Percentiles rank a stretch among this genome's conserved stretches.
Evolutionary conservation across 192 early-diverging fungal genomes (phyloP).

Genomic region (Gamsiella multidivaricata): DNA sequence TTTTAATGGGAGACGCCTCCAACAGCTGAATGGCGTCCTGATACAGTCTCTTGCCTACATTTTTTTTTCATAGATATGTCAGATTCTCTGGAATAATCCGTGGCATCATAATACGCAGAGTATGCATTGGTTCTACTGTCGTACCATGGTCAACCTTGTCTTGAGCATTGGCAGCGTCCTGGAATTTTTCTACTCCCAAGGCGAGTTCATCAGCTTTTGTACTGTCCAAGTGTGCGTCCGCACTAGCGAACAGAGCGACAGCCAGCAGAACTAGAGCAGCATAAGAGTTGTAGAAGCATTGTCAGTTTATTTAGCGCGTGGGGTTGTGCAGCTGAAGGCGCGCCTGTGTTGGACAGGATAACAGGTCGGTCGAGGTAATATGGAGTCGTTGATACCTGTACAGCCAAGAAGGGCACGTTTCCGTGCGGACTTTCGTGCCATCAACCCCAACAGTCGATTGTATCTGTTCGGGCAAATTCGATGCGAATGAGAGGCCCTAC

Average conservation of each 20-base stretch:
- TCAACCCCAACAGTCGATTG: neutral
- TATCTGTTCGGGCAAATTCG: too few relatives aligned
- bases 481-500: too few relatives aligned
- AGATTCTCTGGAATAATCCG: too few relatives aligned
- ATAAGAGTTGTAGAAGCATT: neutral
- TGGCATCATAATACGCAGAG: neutral
- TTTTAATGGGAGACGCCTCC: constrained; percentile 8
- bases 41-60: constrained; percentile 29
- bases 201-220: neutral
- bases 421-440: constrained; percentile 23
- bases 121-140: too few relatives aligned
- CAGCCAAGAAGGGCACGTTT: constrained; percentile 37
- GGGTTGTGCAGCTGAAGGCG: neutral
- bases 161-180: constrained; percentile 5
- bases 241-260: constrained; percentile 2
- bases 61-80: too few relatives aligned
- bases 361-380: too few relatives aligned
- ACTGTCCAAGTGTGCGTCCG: neutral
- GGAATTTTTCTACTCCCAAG: constrained; percentile 34
- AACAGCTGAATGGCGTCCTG: constrained; percentile 33
- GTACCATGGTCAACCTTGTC: constrained; percentile 25
- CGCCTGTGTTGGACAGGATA: too few relatives aligned
- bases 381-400: too few relatives aligned
- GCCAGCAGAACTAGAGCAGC: constrained; percentile 12
- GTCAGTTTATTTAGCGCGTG: neutral